Base-by-base conservation (phyloP, 2,329 filamentous ascomycete species). In the Alternaria panax region DNA sequence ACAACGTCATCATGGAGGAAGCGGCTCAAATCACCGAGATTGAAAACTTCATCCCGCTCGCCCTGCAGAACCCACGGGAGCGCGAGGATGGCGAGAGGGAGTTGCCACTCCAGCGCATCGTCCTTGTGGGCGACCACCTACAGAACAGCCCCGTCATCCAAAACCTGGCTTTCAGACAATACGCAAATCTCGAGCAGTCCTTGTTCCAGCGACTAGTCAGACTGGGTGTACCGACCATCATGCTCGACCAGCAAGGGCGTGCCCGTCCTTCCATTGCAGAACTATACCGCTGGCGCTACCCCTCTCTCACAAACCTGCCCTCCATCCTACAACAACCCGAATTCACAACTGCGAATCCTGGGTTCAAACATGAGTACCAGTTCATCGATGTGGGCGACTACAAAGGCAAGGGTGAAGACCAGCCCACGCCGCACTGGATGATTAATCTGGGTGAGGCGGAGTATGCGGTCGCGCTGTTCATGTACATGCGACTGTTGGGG, bases 1-100 rank as follows among this genome's bases (percentile, higher is more conserved):
- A 98, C 81, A 99, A 97, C 65, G 91, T 99, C 12, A 86, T 99
- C 53, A 97, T 99, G 91, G 95, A 99, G 81, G 95, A 99, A 83
- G 94, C 95, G 5, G 95, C 95, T 12, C 95, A 99, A 75, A 94
- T 99, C 73, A 99, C 94, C 0, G 95, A 99, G 78, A 91, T 97
- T 45, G 95, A 99, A 76, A 96, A 92, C 65, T 98, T 99, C 79
- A 92, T 99, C 64, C 95, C 95, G 0, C 84, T 97, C 53, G 91
- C 93, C n/a, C 85, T 99, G 79, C 96, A 99, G 75, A 92, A 91
- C 64, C 87, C 90, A 20, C 87, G 36, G 36, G 36, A 40, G 0
- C 36, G 22, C 18, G 36, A 40, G 36, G 36, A 87, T 65, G 83
- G 87, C 65, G 83, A 89, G 51, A 90, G 90, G 32, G 85, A 92